Base-by-base conservation (phyloP, 1,139 yeast genomes). In the Maudiozyma humilis region DNA sequence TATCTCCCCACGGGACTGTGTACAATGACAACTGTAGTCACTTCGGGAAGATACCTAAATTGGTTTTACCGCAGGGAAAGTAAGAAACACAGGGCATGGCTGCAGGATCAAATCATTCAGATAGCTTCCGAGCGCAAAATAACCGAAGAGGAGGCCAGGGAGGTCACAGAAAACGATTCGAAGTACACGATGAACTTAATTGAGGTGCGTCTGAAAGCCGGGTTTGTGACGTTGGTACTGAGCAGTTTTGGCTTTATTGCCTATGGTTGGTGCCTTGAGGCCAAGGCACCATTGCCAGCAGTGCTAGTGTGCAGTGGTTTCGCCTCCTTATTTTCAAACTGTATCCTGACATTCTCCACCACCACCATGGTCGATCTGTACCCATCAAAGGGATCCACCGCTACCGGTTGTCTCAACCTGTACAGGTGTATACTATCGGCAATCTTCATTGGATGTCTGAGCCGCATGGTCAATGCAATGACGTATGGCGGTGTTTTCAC, bases 251-350 rank as follows among this genome's bases (percentile, higher is more conserved):
- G 76, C 0, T 60, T 73, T 3, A 49, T 78, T 1, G 62, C 76
- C 0, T 84, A 75, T 64, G 94, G 91, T 1, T 85, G 95, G 94
- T 73, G 84, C 41, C 53, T 84, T 5, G 67, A 75, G 38, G 56
- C 69, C 19, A 59, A 68, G 10, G 73, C 72, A 0, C 69, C 69
- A 38, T 63, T 80, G 31, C 75, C 80, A 0, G 75, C 76, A 0
- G 75, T 85, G 1, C 59, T 84, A 7, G 66, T 83, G 1, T 68
- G 74, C 41, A 68, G 79, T 6, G 79, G 75, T 40, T 51, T 76
- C 32, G 68, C 77, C 0, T 75, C 88, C n/a, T 63, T 69, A 45
- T 72, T 78, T 4, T 67, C 76, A 6, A 71, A 76, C 55, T 72
- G 71, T 46, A 72, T 75, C 41, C 56, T 79, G 44, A 72, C 75